Evolutionary conservation across 495 filamentous ascomycete genomes (phyloP), one percentile per base, ranked within the genome.

Genomic region (Tuber umbilicatum): DNA sequence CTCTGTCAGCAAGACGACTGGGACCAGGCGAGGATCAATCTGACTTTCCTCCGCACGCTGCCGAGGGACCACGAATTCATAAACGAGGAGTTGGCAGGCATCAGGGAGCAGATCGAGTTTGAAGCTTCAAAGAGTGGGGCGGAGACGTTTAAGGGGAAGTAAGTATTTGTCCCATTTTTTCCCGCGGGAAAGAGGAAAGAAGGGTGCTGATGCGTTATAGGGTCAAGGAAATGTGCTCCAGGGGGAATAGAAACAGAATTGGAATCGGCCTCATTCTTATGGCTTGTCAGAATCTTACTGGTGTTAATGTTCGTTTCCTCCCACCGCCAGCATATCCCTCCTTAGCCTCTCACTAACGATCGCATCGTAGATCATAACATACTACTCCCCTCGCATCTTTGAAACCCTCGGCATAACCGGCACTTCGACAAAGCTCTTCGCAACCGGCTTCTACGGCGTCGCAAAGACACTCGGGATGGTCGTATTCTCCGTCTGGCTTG

Each of bases 381-480:
- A 86, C 73, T 88, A 88, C 77, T 85, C 86, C 9, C 86, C 86
- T 1, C 84, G 81, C 35, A 86, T 88, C 68, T 88, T 88, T 80
- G 80, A 83, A 75, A 84, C 84, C 60, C 75, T 88, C 10, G 86
- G 86, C 0, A 75, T 87, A 40, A 86, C 79, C 0, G 85, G 86
- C 5, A 85, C 85, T 35, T 84, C 83, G 21, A 85, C 84, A 17
- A 82, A 81, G 21, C 79, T 88, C 35, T 85, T 88, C 73, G 83
- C 84, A 69, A 87, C 87, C 0, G 87, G 87, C 50, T 84, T 87
- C 50, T 88, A 86, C 72, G 87, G 87, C 27, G 83, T 88, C 42
- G 85, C 87, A 42, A 90, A 90, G 77, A 86, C 80, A 1, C 39
- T 82, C 7, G 81, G 80, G 16, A 80, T 79, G 76, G 14, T 80